phyloP scores from a whole-genome alignment of 371 early-diverging fungal genomes.

The Apophysomyces ossiformis region DNA sequence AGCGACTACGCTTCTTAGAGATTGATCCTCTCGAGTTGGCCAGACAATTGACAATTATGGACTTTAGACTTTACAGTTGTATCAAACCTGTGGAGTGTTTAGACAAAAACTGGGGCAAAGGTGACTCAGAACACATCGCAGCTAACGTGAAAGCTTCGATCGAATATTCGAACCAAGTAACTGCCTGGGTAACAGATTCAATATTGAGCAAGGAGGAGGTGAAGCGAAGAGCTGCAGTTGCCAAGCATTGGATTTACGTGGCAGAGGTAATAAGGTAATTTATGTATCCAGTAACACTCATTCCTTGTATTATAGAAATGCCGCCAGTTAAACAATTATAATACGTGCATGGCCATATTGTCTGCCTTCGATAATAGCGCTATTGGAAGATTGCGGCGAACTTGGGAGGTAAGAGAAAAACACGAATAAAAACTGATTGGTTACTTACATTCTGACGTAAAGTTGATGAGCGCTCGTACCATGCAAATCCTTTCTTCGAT shows the following conservation, averaged over 20 bases:
- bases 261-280: constrained; percentile 64
- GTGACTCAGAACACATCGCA: constrained; percentile 60
- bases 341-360: constrained; percentile 88
- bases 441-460: neutral
- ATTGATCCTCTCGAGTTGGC: constrained; percentile 87
- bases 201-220: constrained; percentile 82
- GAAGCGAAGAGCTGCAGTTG: constrained; percentile 72
- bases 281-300: constrained; percentile 1
- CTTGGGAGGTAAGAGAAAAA: constrained; percentile 64
- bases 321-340: constrained; percentile 85
- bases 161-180: constrained; percentile 73
- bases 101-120: constrained; percentile 78
- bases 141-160: constrained; percentile 71
- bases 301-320: constrained; percentile 49
- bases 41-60: constrained; percentile 84
- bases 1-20: constrained; percentile 65
- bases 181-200: constrained; percentile 87
- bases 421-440: neutral
- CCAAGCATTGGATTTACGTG: constrained; percentile 85
- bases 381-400: constrained; percentile 85
- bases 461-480: constrained; percentile 43
- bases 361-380: constrained; percentile 90
- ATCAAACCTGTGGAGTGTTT: constrained; percentile 80
- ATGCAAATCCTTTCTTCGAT: constrained; percentile 43
- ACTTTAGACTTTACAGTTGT: constrained; percentile 66